Base-by-base conservation (phyloP, 352 stramenopile species). In the Globisporangium paroecandrum region DNA sequence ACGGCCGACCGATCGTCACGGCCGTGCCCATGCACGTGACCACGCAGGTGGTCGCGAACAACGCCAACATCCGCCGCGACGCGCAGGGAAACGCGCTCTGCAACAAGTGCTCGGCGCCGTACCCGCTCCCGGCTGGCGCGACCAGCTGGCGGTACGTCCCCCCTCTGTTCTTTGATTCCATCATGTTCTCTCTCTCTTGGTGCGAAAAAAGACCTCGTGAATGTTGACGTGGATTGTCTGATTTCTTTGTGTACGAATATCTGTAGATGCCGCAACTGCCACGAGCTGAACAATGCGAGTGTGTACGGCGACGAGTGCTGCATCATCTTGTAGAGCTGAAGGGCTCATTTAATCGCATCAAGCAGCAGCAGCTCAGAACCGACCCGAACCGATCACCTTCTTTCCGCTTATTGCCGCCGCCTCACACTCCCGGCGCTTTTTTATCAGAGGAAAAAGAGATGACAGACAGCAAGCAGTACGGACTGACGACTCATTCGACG, bases 241-340 rank as follows among this genome's bases (percentile, higher is more conserved):
- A 27, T 67, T 20, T 71, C 12, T 68, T 13, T 62, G 24, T 58
- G 27, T 66, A 55, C 46, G 12, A 20, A 36, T 47, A 36, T 47
- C 3, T 43, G 49, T 53, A 78, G 83, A 61, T 93, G 85, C 72
- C 83, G 83, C 57, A 84, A 72, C 51, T 93, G 85, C 62, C 78
- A 82, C 20, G 76, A 91, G 43, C 73, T 93, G 29, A 93, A 93
- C 71, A 93, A 91, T 61, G 85, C 85, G 36, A 93, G 85, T 61
- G 70, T 87, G 24, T 90, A 90, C 65, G 85, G 85, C 62, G 77
- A 89, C 63, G 85, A 93, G 64, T 92, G 84, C 69, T 90, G 82
- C 78, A 79, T 53, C 25, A 83, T 91, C 41, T 62, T 81, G 49
- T 91, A 69, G 32, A 69, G 24, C n/a, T 29, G 15, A n/a, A 38